Evolutionary conservation across 257 asterid genomes (phyloP).

Genomic region (Leonotis leonurus): DNA sequence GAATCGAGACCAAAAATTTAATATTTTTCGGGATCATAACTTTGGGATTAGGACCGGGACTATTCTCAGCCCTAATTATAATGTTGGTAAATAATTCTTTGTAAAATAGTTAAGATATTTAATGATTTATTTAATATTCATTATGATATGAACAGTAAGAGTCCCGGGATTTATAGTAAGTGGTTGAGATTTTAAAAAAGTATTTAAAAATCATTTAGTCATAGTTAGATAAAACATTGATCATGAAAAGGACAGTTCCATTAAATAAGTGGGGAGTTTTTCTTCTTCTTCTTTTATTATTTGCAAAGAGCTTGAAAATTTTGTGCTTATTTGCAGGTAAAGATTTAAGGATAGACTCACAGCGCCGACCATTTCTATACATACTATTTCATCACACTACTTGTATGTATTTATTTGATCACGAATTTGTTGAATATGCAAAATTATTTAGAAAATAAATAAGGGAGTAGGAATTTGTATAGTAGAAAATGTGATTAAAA

Average conservation of each 20-base stretch:
- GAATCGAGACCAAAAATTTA: too few relatives aligned
- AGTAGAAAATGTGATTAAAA: too few relatives aligned
- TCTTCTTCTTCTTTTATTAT: background rate
- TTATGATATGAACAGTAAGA: background rate
- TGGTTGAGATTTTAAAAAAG: constrained; percentile 1
- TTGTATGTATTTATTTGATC: too few relatives aligned
- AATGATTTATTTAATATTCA: background rate
- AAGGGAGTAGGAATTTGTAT: too few relatives aligned
- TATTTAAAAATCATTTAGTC: background rate
- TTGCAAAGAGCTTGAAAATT: background rate
- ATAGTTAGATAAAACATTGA: constrained; percentile 15
- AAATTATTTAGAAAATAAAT: too few relatives aligned
- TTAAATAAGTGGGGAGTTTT: background rate
- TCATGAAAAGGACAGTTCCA: background rate
- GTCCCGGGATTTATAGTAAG: background rate
- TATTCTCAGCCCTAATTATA: too few relatives aligned
- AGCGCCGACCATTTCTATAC: background rate
- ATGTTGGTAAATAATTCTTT: too few relatives aligned
- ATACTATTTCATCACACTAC: background rate
- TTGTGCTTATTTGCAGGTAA: background rate
- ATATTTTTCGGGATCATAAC: too few relatives aligned
- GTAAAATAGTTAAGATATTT: too few relatives aligned
- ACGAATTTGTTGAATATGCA: too few relatives aligned
- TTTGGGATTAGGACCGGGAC: too few relatives aligned
- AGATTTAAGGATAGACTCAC: background rate